These are phyloP conservation scores for Astragalus glycyphyllos DNA, from an alignment of 306 rosid genomes.

Conservation along the genomic window DNA sequence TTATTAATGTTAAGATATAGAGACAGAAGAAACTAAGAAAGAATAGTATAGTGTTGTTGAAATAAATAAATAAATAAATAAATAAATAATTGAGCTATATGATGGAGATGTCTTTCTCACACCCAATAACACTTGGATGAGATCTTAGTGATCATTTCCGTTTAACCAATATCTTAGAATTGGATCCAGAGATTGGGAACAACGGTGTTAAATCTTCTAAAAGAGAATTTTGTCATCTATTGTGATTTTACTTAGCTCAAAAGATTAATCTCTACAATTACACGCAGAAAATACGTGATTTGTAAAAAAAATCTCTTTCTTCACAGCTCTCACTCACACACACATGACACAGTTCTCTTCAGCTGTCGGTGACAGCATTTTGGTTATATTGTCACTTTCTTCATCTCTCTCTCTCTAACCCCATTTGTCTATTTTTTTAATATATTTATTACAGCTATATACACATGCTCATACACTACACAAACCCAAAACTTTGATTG, in stretches of 20 bases:
- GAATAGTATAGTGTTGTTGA: constrained; percentile 22
- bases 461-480: constrained; percentile 14
- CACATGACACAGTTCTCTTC: background rate
- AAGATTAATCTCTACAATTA: too few species aligned
- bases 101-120: constrained; percentile 40
- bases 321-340: constrained; percentile 22
- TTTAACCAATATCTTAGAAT: too few species aligned
- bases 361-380: constrained; percentile 69
- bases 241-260: too few species aligned
- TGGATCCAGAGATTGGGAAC: too few species aligned
- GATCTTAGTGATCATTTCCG: too few species aligned
- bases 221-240: too few species aligned
- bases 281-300: too few species aligned
- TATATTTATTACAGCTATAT: constrained; percentile 59
- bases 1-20: constrained; percentile 1
- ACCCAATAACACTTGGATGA: too few species aligned
- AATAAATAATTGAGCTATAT: constrained; percentile 21
- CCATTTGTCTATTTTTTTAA: constrained; percentile 33
- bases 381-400: constrained; percentile 65
- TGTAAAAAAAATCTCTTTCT: too few species aligned
- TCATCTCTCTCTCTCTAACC: constrained; percentile 31
- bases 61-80: constrained; percentile 30
- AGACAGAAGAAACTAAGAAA: constrained; percentile 28
- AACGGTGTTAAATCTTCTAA: too few species aligned
- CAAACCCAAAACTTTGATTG: constrained; percentile 24